These are phyloP conservation scores for Solanum gandarillasii DNA, from an alignment of 257 asterid species.

Conservation along the genomic window DNA sequence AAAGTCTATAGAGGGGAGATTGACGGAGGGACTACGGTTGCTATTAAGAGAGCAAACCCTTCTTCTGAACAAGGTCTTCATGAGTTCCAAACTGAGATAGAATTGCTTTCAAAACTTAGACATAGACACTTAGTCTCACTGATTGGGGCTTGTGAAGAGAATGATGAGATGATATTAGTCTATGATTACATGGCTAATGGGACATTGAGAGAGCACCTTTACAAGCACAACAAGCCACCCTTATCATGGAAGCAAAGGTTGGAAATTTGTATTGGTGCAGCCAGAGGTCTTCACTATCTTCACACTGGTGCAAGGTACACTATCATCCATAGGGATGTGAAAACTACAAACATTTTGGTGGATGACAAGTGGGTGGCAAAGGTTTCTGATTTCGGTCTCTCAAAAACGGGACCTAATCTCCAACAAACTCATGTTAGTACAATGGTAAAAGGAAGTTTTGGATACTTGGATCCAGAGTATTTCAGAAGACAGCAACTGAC, in stretches of 20 bases:
- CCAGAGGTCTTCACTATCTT: constrained; percentile 71
- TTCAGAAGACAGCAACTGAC: constrained; percentile 61
- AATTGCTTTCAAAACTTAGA: constrained; percentile 64
- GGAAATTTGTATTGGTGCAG: constrained; percentile 66
- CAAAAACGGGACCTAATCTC: constrained; percentile 40
- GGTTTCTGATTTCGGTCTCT: constrained; percentile 76
- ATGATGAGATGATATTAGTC: constrained; percentile 64
- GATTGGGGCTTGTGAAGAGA: constrained; percentile 74
- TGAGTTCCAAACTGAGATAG: constrained; percentile 69
- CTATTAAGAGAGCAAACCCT: constrained; percentile 57
- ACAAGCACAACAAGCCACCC: constrained; percentile 10
- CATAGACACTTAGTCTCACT: constrained; percentile 68
- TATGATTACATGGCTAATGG: constrained; percentile 84
- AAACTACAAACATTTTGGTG: constrained; percentile 57
- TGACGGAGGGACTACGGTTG: constrained; percentile 39
- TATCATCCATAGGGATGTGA: constrained; percentile 76
- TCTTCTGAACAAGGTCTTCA: constrained; percentile 58
- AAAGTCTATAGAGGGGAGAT: constrained; percentile 57
- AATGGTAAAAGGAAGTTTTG: constrained; percentile 68
- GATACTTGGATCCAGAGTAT: constrained; percentile 76
- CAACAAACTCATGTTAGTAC: constrained; percentile 66
- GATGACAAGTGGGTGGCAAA: constrained; percentile 67
- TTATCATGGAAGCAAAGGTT: constrained; percentile 54
- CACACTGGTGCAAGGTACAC: constrained; percentile 75
- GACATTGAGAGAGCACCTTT: constrained; percentile 65